phyloP scores from a whole-genome alignment of 23 red algal species.

The Agarophyton chilense region DNA sequence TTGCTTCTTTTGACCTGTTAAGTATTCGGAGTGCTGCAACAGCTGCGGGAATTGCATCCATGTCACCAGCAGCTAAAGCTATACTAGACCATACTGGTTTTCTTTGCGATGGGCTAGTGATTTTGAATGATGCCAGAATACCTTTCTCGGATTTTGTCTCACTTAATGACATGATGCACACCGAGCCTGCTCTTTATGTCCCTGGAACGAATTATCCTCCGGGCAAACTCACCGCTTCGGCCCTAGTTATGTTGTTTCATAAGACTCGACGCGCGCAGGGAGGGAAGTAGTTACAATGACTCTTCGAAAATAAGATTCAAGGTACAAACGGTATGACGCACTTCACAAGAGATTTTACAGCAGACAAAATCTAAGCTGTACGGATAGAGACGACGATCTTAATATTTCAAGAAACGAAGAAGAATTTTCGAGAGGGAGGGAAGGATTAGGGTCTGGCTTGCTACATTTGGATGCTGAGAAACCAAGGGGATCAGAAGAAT shows the following conservation, averaged over 20 bases:
- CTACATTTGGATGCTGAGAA: too few relatives aligned
- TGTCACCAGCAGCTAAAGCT: conserved; percentile 61
- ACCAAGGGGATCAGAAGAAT: too few relatives aligned
- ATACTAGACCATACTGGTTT: conserved; percentile 52
- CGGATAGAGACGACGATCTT: too few relatives aligned
- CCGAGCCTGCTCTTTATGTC: conserved; percentile 57
- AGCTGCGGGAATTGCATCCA: conserved; percentile 52
- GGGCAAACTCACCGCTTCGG: conserved; percentile 40
- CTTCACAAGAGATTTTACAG: not conserved
- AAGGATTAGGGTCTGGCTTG: too few relatives aligned
- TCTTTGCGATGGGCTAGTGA: conserved; percentile 47
- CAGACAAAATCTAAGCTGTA: too few relatives aligned
- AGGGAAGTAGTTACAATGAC: not conserved
- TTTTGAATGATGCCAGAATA: conserved; percentile 40
- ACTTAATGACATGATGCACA: conserved; percentile 63
- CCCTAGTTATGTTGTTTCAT: conserved; percentile 43
- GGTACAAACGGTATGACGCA: not conserved
- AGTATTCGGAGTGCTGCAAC: conserved; percentile 53
- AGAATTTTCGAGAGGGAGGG: too few relatives aligned
- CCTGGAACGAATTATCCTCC: conserved; percentile 55
- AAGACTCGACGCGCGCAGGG: not conserved
- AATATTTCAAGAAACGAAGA: too few relatives aligned
- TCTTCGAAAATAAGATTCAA: not conserved
- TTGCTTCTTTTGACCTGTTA: conserved; percentile 41
- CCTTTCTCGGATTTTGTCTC: conserved; percentile 49